phyloP scores from a whole-genome alignment of 768 basidiomycete genomes.

The Leccinum uliginosum region DNA sequence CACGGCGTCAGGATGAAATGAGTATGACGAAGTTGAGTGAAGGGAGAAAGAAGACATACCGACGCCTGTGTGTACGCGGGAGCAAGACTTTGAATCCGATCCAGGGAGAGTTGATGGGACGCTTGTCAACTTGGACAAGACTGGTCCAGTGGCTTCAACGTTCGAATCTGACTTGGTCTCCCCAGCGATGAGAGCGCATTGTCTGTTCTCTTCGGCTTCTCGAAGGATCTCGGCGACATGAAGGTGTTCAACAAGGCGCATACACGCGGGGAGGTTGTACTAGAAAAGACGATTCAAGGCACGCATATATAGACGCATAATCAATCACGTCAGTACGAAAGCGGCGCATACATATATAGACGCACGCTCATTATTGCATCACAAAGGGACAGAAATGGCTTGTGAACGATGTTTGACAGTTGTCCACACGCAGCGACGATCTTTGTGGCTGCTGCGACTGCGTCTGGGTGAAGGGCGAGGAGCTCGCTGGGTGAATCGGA shows the following conservation, averaged over 20 bases:
- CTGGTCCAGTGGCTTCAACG: not conserved
- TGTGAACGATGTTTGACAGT: conserved; percentile 58
- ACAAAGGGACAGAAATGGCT: conserved; percentile 66
- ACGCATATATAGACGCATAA: conserved; percentile 14
- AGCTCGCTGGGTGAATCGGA: conserved; percentile 46
- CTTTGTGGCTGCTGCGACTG: conserved; percentile 54
- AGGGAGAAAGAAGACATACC: conserved; percentile 8
- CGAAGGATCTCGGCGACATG: conserved; percentile 68
- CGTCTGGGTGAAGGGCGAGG: conserved; percentile 56
- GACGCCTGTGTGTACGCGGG: not conserved
- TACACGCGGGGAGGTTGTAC: conserved; percentile 73
- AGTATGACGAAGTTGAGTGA: not conserved
- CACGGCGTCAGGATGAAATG: not conserved
- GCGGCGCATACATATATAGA: conserved; percentile 6
- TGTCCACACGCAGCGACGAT: conserved; percentile 72
- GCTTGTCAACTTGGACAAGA: not conserved
- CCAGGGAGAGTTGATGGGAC: not conserved
- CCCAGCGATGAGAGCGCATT: conserved; percentile 42
- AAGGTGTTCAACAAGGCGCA: conserved; percentile 69
- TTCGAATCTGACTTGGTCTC: not conserved
- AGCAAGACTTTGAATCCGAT: not conserved
- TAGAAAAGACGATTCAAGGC: conserved; percentile 19
- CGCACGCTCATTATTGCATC: conserved; percentile 69
- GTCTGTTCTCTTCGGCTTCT: conserved; percentile 46
- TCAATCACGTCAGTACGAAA: not conserved